Conservation (phyloP, 2,329 filamentous ascomycete genomes). For the Bisporella sp. region DNA sequence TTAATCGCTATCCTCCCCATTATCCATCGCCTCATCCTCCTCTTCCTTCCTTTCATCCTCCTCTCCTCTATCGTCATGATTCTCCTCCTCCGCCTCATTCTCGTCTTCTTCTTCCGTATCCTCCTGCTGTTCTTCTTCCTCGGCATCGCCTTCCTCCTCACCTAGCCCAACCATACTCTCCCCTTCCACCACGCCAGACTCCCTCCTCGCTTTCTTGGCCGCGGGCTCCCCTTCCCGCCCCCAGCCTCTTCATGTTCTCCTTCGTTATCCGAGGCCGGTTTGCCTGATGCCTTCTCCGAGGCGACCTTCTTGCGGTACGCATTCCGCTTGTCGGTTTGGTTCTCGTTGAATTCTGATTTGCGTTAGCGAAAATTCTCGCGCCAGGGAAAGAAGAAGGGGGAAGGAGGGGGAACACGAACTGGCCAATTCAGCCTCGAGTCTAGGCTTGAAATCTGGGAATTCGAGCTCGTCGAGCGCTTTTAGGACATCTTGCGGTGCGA, state of each 20-base stretch:
- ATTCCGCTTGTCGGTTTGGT: constrained; percentile 68
- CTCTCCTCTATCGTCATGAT: constrained; percentile 46
- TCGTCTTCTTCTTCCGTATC: constrained; percentile 43
- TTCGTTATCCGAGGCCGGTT: constrained; percentile 5
- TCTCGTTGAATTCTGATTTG: constrained; percentile 56
- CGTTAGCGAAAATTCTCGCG: constrained; percentile 6
- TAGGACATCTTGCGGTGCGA: constrained; percentile 69
- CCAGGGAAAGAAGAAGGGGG: background rate
- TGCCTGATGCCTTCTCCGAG: constrained; percentile 45
- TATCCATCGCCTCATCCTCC: constrained; percentile 52
- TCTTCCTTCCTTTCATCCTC: constrained; percentile 43
- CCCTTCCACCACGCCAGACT: constrained; percentile 39
- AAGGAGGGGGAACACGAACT: constrained; percentile 43
- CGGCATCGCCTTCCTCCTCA: constrained; percentile 29
- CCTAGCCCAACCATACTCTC: constrained; percentile 32
- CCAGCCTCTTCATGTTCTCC: constrained; percentile 14
- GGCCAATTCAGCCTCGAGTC: constrained; percentile 68
- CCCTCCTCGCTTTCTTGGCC: constrained; percentile 33
- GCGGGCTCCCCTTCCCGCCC: constrained; percentile 23
- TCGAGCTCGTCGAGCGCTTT: constrained; percentile 70
- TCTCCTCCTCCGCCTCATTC: constrained; percentile 46
- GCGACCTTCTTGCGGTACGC: constrained; percentile 64
- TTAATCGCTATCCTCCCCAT: constrained; percentile 41
- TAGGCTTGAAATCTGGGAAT: constrained; percentile 61
- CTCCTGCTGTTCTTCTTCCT: constrained; percentile 36